Evolutionary conservation across 2,329 filamentous ascomycete genomes (phyloP).

Genomic region (Teratosphaeria epicoccoides): DNA sequence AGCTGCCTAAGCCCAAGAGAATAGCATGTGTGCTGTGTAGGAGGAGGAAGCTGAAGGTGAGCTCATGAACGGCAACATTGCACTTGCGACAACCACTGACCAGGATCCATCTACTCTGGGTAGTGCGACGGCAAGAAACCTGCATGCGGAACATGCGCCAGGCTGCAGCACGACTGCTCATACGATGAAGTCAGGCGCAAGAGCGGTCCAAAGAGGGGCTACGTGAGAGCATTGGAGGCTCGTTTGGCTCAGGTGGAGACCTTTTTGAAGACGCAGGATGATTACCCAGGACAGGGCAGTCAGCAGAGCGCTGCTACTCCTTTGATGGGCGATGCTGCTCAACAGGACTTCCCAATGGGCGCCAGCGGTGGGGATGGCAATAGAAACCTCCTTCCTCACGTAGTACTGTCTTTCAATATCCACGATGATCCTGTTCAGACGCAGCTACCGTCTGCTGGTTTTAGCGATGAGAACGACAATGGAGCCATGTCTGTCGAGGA

Average conservation of each 20-base stretch:
- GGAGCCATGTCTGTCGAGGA: slow-evolving; percentile 14
- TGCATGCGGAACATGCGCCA: slow-evolving; percentile 76
- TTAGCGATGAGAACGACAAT: slow-evolving; percentile 5
- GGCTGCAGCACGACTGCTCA: slow-evolving; percentile 76
- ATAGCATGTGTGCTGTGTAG: slow-evolving; percentile 91
- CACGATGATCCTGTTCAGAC: slow-evolving; percentile 7
- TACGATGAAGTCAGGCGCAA: slow-evolving; percentile 91
- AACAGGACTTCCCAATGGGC: slow-evolving; percentile 11
- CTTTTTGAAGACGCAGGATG: slow-evolving; percentile 63
- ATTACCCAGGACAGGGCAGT: slow-evolving; percentile 5
- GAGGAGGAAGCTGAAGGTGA: slow-evolving; percentile 67
- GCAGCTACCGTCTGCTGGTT: slow-evolving; percentile 2
- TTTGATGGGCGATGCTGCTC: background rate
- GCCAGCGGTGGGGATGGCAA: slow-evolving; percentile 5
- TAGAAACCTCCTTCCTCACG: slow-evolving; percentile 6
- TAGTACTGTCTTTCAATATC: slow-evolving; percentile 1
- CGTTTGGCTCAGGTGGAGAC: slow-evolving; percentile 81
- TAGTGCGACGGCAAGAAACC: slow-evolving; percentile 71
- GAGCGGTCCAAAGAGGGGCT: slow-evolving; percentile 87
- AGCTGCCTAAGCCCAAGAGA: slow-evolving; percentile 52
- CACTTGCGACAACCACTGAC: background rate
- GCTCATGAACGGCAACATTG: background rate
- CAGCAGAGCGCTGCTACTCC: slow-evolving; percentile 5
- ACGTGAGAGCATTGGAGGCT: slow-evolving; percentile 88
- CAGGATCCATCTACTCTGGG: background rate